Evolutionary conservation across 2,329 filamentous ascomycete species (phyloP).

Genomic region (Parastagonospora nodorum): DNA sequence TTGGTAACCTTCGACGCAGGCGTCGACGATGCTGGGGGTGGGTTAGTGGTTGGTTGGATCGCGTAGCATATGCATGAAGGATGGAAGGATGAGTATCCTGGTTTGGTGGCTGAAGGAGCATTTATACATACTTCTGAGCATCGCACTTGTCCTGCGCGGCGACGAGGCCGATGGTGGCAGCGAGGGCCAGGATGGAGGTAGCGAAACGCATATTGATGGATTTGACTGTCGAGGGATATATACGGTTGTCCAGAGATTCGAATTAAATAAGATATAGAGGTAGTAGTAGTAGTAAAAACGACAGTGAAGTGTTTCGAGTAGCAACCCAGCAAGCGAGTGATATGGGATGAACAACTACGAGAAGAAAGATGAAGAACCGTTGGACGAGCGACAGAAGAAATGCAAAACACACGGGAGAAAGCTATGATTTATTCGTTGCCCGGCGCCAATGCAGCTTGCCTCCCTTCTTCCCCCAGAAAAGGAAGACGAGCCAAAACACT

Average conservation of each 20-base stretch:
- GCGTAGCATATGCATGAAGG: background rate
- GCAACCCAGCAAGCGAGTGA: slow-evolving; percentile 9
- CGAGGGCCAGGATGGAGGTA: slow-evolving; percentile 33
- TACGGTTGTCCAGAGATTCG: background rate
- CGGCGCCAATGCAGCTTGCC: background rate
- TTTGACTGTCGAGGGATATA: background rate
- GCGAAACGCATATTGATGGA: slow-evolving; percentile 40
- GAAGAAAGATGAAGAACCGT: background rate
- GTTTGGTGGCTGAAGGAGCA: background rate
- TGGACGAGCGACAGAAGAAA: slow-evolving; percentile 7
- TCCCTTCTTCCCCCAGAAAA: slow-evolving; percentile 4
- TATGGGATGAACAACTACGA: background rate
- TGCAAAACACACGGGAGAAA: background rate
- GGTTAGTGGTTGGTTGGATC: slow-evolving; percentile 1
- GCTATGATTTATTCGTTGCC: background rate
- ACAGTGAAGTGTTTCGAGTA: no score
- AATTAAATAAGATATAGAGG: background rate
- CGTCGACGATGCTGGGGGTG: slow-evolving; percentile 55
- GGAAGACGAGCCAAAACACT: background rate
- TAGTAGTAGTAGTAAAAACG: background rate
- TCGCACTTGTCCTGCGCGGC: slow-evolving; percentile 46
- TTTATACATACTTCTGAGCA: slow-evolving; percentile 45
- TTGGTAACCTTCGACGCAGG: slow-evolving; percentile 52
- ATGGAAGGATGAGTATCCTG: background rate
- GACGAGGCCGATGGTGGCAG: slow-evolving; percentile 43